Evolutionary conservation across 2,329 filamentous ascomycete genomes (phyloP), one percentile per base, ranked within the genome.

Genomic region (Colletotrichum plurivorum): DNA sequence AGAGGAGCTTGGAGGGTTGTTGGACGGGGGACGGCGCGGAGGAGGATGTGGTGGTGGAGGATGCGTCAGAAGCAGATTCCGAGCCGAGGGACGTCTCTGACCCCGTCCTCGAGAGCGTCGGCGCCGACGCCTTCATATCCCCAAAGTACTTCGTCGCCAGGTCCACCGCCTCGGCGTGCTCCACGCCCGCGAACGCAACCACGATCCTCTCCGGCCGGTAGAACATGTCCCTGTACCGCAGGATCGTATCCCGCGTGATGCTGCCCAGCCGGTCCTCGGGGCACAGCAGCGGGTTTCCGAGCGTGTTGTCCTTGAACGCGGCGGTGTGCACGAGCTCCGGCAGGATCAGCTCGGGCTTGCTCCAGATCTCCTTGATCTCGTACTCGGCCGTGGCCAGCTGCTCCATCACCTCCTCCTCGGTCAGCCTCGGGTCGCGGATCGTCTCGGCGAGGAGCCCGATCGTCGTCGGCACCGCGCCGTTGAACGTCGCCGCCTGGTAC

Each of bases 401-500:
- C 78, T 94, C 90, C 20, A 87, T 83, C 0, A 99, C 93, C 81
- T 99, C 96, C 20, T 93, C 90, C 27, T 97, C 92, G 9, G 94
- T 97, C 73, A 98, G 92, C 63, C 87, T 81, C 6, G 96, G 94
- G 73, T 97, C 89, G 67, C 94, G 92, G 71, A 99, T 97, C 39
- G 96, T 98, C 80, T 99, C 96, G 68, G 96, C 95, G 48, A 99
- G 88, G 18, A 99, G 83, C 36, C 87, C 94, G 25, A 97, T 89
- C 13, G 95, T 94, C 9, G 90, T 90, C 7, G 93, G 91, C 9
- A 99, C 94, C 18, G 94, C 92, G 27, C 92, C 92, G 84, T 99
- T 99, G 88, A 99, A 99, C 36, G 95, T 98, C 27, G 96, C 96
- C 1, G 94, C 94, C 81, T 99, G 96, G 84, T 99, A 99, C 96